Base-by-base conservation (phyloP, 2,329 filamentous ascomycete genomes). In the Cordyceps tenuipes region DNA sequence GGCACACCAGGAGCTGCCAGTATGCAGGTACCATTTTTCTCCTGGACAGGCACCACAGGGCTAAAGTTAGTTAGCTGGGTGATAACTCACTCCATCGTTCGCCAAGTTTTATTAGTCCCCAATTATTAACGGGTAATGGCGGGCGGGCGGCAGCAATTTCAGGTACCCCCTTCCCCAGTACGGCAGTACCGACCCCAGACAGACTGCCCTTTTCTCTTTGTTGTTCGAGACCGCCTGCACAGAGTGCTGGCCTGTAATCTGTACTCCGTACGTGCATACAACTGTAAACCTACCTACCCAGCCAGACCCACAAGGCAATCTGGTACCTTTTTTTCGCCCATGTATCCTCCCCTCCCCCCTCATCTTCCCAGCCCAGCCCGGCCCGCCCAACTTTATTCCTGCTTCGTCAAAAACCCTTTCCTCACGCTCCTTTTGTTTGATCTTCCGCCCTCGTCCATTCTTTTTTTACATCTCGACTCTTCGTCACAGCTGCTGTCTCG, bases 371-470 rank as follows among this genome's bases (percentile, higher is more conserved):
- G 12, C 34, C 34, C 34, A 36, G 12, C 34, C 34, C 12, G 34
- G 34, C 34, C 34, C 12, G 34, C 34, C 34, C 29, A 29, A 29
- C 29, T 29, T 49, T 21, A 41, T 49, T 31, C 29, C 21, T 43
- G 39, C 55, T 49, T 56, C 53, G 47, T 31, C 19, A 56, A 31
- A 17, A 26, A 29, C 53, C 15, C 53, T 44, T 36, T 19, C 21
- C 31, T 36, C 34, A 41, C 44, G 10, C 56, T 58, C 56, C 56
- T 58, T 50, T 44, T 26, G 56, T 44, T 51, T 51, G 17, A 51
- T 58, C 47, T 50, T 58, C 34, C 31, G 39, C 6, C 23, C 31
- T 51, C 47, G 23, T 58, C 36, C 34, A 39, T 57, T 39, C 19
- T 48, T 34, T 31, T 31, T 31, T 19, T 19, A 3, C 23, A 23